Evolutionary conservation across 2,329 filamentous ascomycete species (phyloP), one percentile per base, ranked within the genome.

Genomic region (Plectosphaerella cucumerina): DNA sequence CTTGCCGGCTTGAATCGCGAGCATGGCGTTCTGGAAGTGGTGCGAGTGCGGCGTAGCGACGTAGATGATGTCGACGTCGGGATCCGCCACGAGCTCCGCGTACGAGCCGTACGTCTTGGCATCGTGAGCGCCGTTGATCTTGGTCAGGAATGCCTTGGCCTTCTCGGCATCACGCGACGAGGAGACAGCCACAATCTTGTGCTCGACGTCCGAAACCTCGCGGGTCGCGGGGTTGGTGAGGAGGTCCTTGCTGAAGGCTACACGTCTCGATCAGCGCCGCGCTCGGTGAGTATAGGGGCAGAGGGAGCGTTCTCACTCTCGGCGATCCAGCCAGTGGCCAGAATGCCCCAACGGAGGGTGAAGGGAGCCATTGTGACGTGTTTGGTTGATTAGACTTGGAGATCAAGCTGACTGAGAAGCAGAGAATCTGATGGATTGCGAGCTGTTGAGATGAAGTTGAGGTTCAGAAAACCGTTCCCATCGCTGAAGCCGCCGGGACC

Each of bases 41-140:
- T 96, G 91, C 60, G 88, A 92, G 73, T 96, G 91, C 15, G 91
- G 91, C 4, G 91, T 96, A 21, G 90, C 90, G 50, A 96, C 82
- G 69, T 96, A 96, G 70, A 96, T 72, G 60, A 95, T 89, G 67
- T 96, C 89, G 58, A 96, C 81, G 60, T 89, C 80, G 6, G 86
- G 74, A 65, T 96, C 89, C 47, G 81, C 79, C 22, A 93, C 90
- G 23, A 96, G 80, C 65, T 91, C 88, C 55, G 85, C 78, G 70
- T 96, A 96, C 11, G 86, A 89, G 53, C 87, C 89, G 65, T 96
- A 95, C 10, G 86, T 78, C 60, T 82, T 82, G 51, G 87, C 86
- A 8, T 82, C 76, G 17, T 78, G 71, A 4, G 87, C 85, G n/a
- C 86, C 84, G 52, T 85, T 80, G 35, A 87, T 80, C 55, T 85